These are phyloP conservation scores for Dalbergia cultrata DNA, from an alignment of 306 rosid species.

Conservation along the genomic window DNA sequence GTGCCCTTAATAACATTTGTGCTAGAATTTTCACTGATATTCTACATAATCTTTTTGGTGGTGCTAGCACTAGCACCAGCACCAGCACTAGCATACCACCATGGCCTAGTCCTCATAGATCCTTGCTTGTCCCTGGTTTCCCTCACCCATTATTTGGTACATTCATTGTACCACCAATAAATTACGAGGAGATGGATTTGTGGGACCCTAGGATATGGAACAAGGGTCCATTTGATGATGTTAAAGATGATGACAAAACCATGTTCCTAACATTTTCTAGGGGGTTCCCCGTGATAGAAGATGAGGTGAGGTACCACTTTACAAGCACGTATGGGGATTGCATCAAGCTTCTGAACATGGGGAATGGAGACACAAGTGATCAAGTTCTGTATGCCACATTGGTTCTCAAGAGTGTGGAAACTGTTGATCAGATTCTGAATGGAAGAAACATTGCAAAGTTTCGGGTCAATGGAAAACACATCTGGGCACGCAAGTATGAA, in stretches of 20 bases:
- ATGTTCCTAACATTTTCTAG: slow-evolving; percentile 75
- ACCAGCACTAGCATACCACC: neutral
- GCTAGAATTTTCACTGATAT: slow-evolving; percentile 64
- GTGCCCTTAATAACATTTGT: slow-evolving; percentile 52
- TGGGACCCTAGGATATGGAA: slow-evolving; percentile 48
- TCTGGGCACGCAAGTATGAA: slow-evolving; percentile 75
- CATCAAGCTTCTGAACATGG: slow-evolving; percentile 61
- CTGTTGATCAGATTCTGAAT: slow-evolving; percentile 53
- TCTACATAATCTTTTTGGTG: slow-evolving; percentile 42
- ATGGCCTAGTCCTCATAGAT: neutral
- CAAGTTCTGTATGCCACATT: slow-evolving; percentile 68
- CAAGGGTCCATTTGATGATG: neutral
- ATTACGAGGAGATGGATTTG: slow-evolving; percentile 26
- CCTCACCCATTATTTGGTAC: slow-evolving; percentile 68
- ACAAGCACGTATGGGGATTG: slow-evolving; percentile 43
- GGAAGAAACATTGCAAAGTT: slow-evolving; percentile 58
- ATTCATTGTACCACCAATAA: slow-evolving; percentile 39
- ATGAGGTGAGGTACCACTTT: slow-evolving; percentile 53
- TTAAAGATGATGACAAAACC: slow-evolving; percentile 57
- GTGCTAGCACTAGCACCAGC: neutral
- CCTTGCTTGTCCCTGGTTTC: slow-evolving; percentile 53
- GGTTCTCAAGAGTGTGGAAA: slow-evolving; percentile 49
- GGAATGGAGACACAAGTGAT: slow-evolving; percentile 18
- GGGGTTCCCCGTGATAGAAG: slow-evolving; percentile 60
- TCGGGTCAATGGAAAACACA: slow-evolving; percentile 63